These are phyloP conservation scores for Entoloma clypeatum DNA, from an alignment of 1,284 basidiomycete genomes.

Conservation along the genomic window DNA sequence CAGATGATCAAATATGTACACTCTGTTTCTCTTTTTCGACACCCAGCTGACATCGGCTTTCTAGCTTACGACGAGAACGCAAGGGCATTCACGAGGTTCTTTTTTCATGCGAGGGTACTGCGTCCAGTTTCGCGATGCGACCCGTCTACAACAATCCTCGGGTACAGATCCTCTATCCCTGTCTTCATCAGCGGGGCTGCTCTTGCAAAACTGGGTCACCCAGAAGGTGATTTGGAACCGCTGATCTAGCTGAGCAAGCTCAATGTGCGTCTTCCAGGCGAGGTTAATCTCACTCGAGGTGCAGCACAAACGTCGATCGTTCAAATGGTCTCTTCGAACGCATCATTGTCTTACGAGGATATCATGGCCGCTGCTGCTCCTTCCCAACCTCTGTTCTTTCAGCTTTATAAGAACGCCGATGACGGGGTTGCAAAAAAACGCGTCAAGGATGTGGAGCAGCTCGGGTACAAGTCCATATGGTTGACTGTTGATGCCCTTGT, in stretches of 20 bases:
- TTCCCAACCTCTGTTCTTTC: constrained; percentile 78
- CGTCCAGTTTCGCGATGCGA: constrained; percentile 66
- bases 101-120: constrained; percentile 81
- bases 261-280: constrained; percentile 44
- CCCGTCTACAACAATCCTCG: constrained; percentile 74
- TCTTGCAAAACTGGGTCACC: constrained; percentile 88
- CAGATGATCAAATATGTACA: constrained; percentile 80
- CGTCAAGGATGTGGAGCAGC: constrained; percentile 64
- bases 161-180: constrained; percentile 70
- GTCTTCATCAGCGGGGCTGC: constrained; percentile 86
- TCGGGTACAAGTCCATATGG: constrained; percentile 85
- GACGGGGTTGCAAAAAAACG: constrained; percentile 67
- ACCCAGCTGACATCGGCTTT: constrained; percentile 10
- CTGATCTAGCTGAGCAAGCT: neutral
- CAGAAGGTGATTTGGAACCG: constrained; percentile 43
- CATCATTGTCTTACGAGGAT: constrained; percentile 72
- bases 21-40: constrained; percentile 17
- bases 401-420: constrained; percentile 82
- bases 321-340: constrained; percentile 88
- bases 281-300: constrained; percentile 79
- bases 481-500: constrained; percentile 89
- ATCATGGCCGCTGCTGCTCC: constrained; percentile 60
- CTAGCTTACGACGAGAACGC: constrained; percentile 64
- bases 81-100: constrained; percentile 74
- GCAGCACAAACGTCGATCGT: constrained; percentile 71